Base-by-base conservation (phyloP, 768 basidiomycete species). In the Ramaria sp. region DNA sequence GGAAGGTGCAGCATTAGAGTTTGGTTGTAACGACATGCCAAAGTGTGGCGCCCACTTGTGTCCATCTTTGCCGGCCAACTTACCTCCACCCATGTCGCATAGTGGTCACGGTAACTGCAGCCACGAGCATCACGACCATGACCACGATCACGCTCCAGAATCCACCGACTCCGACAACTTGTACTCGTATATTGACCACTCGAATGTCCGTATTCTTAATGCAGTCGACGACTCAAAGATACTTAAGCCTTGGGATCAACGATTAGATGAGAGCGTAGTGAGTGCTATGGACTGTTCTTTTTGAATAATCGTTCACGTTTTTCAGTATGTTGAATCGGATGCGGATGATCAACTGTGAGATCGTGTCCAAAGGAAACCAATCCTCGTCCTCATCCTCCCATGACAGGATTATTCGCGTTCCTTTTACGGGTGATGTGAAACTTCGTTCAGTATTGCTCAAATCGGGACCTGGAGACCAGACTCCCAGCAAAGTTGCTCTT, bases 191-290 rank as follows among this genome's bases (percentile, higher is more conserved):
- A 88, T 96, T 58, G 90, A 95, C 67, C 78, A 82, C 39, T 68
- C 73, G 36, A 87, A 95, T 64, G 87, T 92, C 45, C 73, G 85
- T 41, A 89, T 85, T 28, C 69, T 96, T 53, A 96, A 96, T 62
- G 78, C 77, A 16, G 65, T 62, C 10, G 68, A 64, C 1, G 70
- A 69, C n/a, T 69, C 78, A 5, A 73, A 73, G 48, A 71, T 89
- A 25, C 83, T 95, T 61, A 96, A 95, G 69, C 84, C 91, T 1
- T 95, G 93, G 92, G 73, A 92, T 61, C 68, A 83, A 57, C 78
- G 89, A 34, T 65, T 78, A 52, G 81, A 85, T 56, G 89, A 93
- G 65, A 69, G 69, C 28, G 70, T 74, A 70, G 92, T 92, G 63
- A 60, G 76, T 48, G 12, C 25, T 27, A 34, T 9, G 45, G 24